Evolutionary conservation across 2,329 filamentous ascomycete genomes (phyloP).

Genomic region (Fusarium liriodendri): DNA sequence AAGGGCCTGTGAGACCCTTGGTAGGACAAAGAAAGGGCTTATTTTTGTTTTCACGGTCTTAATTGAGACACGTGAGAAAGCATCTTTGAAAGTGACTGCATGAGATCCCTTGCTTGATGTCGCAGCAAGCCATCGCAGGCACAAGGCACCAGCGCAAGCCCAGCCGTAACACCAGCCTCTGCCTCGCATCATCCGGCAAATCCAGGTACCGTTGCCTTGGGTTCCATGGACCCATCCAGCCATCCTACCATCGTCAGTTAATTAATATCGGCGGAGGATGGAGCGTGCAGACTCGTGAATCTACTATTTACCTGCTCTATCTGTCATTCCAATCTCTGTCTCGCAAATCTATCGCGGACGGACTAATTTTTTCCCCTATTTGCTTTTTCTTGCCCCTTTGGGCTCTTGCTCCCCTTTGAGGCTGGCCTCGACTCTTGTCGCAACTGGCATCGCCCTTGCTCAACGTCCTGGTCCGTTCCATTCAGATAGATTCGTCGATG

Average conservation of each 20-base stretch:
- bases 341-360: background rate
- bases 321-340: slow-evolving; percentile 31
- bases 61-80: slow-evolving; percentile 9
- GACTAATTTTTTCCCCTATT: slow-evolving; percentile 9
- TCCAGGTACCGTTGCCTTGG: slow-evolving; percentile 31
- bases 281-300: slow-evolving; percentile 22
- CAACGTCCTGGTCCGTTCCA: slow-evolving; percentile 10
- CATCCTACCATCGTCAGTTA: background rate
- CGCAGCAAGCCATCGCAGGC: slow-evolving; percentile 27
- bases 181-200: slow-evolving; percentile 15
- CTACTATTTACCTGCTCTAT: background rate
- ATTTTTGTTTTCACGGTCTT: slow-evolving; percentile 28
- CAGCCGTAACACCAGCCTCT: slow-evolving; percentile 6
- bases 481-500: slow-evolving; percentile 25
- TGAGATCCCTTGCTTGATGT: slow-evolving; percentile 19
- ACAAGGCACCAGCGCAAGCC: slow-evolving; percentile 21
- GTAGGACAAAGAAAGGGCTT: slow-evolving; percentile 7
- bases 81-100: slow-evolving; percentile 30
- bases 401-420: slow-evolving; percentile 7
- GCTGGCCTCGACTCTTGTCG: slow-evolving; percentile 14
- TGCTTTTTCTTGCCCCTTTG: slow-evolving; percentile 19
- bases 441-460: slow-evolving; percentile 37
- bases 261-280: background rate
- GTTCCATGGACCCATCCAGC: slow-evolving; percentile 2
- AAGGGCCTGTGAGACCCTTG: background rate